phyloP scores from a whole-genome alignment of 139 green algal species.

The Gonium pectorale region DNA sequence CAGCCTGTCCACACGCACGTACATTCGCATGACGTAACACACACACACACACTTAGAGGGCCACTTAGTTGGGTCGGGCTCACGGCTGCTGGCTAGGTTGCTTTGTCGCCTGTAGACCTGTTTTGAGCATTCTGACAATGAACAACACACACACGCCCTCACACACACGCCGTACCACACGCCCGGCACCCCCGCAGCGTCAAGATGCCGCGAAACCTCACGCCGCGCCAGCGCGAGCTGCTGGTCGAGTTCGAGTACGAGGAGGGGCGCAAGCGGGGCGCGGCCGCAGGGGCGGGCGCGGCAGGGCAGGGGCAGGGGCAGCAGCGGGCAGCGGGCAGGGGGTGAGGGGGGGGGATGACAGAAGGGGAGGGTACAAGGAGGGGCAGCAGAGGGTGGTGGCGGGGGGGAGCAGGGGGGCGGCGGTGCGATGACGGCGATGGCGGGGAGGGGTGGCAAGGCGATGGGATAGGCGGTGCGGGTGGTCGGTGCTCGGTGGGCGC shows the following conservation, averaged over 20 bases:
- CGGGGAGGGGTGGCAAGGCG: too few relatives aligned
- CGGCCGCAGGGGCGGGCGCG: neutral
- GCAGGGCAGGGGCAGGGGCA: neutral
- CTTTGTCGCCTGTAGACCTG: too few relatives aligned
- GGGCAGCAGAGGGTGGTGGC: too few relatives aligned
- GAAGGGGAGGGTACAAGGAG: neutral
- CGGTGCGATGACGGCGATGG: too few relatives aligned
- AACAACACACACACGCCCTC: neutral
- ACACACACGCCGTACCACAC: neutral
- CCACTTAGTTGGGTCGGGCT: neutral
- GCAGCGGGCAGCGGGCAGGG: neutral
- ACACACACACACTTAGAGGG: neutral
- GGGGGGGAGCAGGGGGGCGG: too few relatives aligned
- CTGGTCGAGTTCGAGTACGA: constrained; percentile 56
- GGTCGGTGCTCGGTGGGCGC: too few relatives aligned
- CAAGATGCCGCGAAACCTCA: constrained; percentile 44
- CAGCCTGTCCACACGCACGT: too few relatives aligned
- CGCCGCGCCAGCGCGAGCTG: constrained; percentile 56
- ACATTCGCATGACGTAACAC: neutral
- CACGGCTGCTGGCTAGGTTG: too few relatives aligned
- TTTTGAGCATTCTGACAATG: neutral
- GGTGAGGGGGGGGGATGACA: neutral
- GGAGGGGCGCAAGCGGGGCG: constrained; percentile 43
- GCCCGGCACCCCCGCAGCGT: constrained; percentile 22
- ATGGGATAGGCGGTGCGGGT: too few relatives aligned